Evolutionary conservation across 225 moss, liverwort and hornwort genomes (phyloP), one percentile per base, ranked within the genome.

Genomic region (Sphagnum contortum): DNA sequence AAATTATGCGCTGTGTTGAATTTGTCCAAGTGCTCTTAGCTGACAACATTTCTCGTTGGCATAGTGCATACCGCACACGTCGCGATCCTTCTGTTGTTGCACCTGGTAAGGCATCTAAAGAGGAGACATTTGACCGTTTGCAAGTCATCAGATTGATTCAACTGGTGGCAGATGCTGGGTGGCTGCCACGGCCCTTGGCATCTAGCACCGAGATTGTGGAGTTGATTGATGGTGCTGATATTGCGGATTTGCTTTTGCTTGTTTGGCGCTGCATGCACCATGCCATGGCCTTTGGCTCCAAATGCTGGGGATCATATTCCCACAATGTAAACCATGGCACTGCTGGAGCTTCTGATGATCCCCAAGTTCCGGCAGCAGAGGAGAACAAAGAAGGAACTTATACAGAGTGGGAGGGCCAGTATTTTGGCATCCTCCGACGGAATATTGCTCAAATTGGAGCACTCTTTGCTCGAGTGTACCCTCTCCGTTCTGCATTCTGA

Each of bases 191-290:
- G 62, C 79, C 93, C 55, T 65, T 99, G 73, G 93, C 93, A 64
- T 81, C 86, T 6, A 93, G 94, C 53, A 74, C 81, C 70, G 98
- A 99, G 78, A 89, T 99, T 73, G 85, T 99, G 55, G 82, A 86
- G 69, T 71, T 86, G 45, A 87, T 99, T 67, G 98, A 99, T 70
- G 89, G 86, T 11, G 85, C 98, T 55, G 93, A 91, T 65, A 80
- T 93, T 68, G 87, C 98, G 48, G 98, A 99, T 81, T 74, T 99
- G 79, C 89, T 99, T 59, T 78, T 99, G 73, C 80, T 99, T 59
- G 93, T 93, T 59, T 99, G 98, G 98, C 89, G 93, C 60, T 99
- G 98, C 71, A 99, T 99, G 98, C 98, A 99, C 68, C 87, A 93
- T 76, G 87, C 87, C 47, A 80, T 91, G 65, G 75, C 86, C 54